Conservation (phyloP, 352 stramenopile genomes). For the Thalassiosira pacifica region DNA sequence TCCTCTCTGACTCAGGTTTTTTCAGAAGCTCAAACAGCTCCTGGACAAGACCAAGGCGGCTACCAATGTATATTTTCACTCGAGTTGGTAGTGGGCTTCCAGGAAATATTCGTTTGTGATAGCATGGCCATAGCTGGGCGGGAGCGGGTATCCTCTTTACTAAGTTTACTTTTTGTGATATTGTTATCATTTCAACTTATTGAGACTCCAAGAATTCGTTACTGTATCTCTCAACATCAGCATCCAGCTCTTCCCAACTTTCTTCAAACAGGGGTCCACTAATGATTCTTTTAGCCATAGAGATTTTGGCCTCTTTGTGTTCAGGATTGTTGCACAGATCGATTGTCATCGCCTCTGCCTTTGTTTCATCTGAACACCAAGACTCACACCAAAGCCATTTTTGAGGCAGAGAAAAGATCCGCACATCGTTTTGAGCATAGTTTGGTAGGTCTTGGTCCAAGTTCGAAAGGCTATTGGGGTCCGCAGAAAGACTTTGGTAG, state of each 20-base stretch:
- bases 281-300: conserved; percentile 99
- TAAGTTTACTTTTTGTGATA: no score
- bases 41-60: no score
- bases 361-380: conserved; percentile 99
- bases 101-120: no score
- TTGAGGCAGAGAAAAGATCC: conserved; percentile 96
- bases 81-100: no score
- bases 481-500: conserved; percentile 97
- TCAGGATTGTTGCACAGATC: conserved; percentile 99
- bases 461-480: conserved; percentile 99
- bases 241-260: conserved; percentile 98
- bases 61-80: no score
- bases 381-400: conserved; percentile 99
- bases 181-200: conserved; percentile 10
- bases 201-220: conserved; percentile 48
- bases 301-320: conserved; percentile 99
- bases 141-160: no score
- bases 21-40: no score
- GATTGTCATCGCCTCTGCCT: conserved; percentile 98
- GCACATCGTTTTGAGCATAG: conserved; percentile 94
- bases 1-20: no score
- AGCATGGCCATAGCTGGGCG: no score
- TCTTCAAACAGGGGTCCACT: conserved; percentile 96
- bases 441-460: conserved; percentile 99
- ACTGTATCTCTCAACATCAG: conserved; percentile 89